These are phyloP conservation scores for Neofusicoccum cordaticola DNA, from an alignment of 2,329 filamentous ascomycete genomes.

Conservation along the genomic window DNA sequence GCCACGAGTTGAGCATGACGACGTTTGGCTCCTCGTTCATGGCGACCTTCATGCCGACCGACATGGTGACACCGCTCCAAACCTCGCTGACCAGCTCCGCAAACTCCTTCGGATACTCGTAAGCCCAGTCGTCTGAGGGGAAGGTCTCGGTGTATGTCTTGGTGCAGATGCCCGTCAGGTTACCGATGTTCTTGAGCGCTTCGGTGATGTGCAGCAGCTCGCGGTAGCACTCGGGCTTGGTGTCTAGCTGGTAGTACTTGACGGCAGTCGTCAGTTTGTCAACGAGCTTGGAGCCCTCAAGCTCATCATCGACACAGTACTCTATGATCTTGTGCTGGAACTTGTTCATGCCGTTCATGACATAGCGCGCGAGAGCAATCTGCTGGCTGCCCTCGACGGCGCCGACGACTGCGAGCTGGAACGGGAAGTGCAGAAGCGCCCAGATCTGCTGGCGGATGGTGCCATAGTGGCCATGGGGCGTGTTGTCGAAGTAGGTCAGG, in stretches of 20 bases:
- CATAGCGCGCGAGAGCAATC: constrained; percentile 49
- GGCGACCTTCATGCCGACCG: constrained; percentile 34
- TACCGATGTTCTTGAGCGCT: constrained; percentile 27
- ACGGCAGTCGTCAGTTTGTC: constrained; percentile 27
- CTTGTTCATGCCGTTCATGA: constrained; percentile 45
- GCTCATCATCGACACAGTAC: constrained; percentile 31
- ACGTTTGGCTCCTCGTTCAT: constrained; percentile 26
- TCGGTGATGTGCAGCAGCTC: constrained; percentile 21
- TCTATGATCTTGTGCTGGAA: constrained; percentile 38
- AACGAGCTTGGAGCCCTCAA: constrained; percentile 31
- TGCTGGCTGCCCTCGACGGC: constrained; percentile 63
- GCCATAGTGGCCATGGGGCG: constrained; percentile 49
- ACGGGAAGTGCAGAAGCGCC: constrained; percentile 59
- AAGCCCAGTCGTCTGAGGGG: constrained; percentile 18
- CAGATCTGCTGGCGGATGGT: constrained; percentile 59
- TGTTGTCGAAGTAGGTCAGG: constrained; percentile 61
- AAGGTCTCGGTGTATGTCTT: constrained; percentile 22
- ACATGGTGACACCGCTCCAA: constrained; percentile 31
- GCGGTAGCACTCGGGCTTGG: constrained; percentile 28
- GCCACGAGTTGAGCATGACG: constrained; percentile 30
- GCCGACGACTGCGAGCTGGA: constrained; percentile 62
- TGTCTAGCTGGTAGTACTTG: constrained; percentile 31
- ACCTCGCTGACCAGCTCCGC: constrained; percentile 24
- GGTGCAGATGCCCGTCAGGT: constrained; percentile 32
- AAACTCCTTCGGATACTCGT: constrained; percentile 22